Percentiles rank a stretch among this genome's conserved stretches.
phyloP scores from a whole-genome alignment of 2,329 filamentous ascomycete species.

The Colletotrichum limetticola region DNA sequence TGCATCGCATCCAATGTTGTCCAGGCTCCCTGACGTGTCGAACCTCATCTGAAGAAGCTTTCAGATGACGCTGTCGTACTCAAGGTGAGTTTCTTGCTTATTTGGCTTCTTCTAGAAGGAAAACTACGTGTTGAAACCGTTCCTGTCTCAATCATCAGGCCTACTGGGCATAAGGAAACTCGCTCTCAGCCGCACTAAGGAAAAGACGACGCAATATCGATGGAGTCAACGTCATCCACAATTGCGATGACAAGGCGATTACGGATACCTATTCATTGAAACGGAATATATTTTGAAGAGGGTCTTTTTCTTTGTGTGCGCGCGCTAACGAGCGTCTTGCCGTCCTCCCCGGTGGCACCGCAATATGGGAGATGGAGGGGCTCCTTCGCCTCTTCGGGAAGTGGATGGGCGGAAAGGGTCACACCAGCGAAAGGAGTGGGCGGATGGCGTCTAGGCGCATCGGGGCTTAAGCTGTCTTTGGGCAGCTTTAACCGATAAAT shows the following conservation, averaged over 20 bases:
- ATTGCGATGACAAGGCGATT: background rate
- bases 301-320: background rate
- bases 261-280: slow-evolving; percentile 5
- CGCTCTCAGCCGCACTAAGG: background rate
- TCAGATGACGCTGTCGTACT: background rate
- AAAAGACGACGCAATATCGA: background rate
- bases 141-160: background rate
- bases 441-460: background rate
- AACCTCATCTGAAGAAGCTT: background rate
- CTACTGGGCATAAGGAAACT: background rate
- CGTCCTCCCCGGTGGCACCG: slow-evolving; percentile 7
- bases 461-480: background rate
- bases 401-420: slow-evolving; percentile 14
- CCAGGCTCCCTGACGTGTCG: background rate
- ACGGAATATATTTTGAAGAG: background rate
- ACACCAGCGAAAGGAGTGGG: background rate
- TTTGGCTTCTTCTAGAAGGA: background rate
- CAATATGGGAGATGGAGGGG: background rate
- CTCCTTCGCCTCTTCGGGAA: background rate
- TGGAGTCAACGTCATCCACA: slow-evolving; percentile 2
- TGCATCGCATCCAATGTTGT: background rate
- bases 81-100: background rate
- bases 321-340: slow-evolving; percentile 7
- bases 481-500: slow-evolving; percentile 32
- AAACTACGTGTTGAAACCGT: slow-evolving; percentile 2